A percentile compares a stretch with the other conserved stretches of the same genome.
Evolutionary conservation across 768 basidiomycete species (phyloP).

Genomic region (Exsudoporus frostii): DNA sequence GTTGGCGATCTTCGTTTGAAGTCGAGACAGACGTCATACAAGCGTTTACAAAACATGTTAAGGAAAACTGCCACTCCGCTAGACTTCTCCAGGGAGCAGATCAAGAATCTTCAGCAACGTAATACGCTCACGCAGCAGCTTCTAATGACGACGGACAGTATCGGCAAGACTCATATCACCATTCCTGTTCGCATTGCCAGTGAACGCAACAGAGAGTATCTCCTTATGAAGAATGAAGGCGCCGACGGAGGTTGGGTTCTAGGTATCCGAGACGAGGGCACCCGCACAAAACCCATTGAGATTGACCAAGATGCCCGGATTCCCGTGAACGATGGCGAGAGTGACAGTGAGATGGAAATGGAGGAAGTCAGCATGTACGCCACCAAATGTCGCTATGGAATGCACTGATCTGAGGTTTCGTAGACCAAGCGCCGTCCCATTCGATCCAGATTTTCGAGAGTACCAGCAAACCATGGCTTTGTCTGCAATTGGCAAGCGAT

Average conservation of each 20-base stretch:
- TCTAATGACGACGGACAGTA: slow-evolving; percentile 85
- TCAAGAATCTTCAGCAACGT: slow-evolving; percentile 82
- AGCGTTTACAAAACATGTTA: slow-evolving; percentile 89
- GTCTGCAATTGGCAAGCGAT: slow-evolving; percentile 51
- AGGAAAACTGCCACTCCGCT: slow-evolving; percentile 72
- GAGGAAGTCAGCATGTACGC: slow-evolving; percentile 75
- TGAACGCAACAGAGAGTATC: slow-evolving; percentile 90
- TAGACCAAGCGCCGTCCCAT: slow-evolving; percentile 32
- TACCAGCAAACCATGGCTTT: slow-evolving; percentile 62
- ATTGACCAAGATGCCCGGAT: slow-evolving; percentile 63
- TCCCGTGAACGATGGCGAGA: slow-evolving; percentile 36
- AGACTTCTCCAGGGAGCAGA: slow-evolving; percentile 97
- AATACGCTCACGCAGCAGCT: slow-evolving; percentile 93
- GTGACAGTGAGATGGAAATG: slow-evolving; percentile 67
- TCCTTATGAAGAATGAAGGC: slow-evolving; percentile 91
- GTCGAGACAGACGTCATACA: slow-evolving; percentile 91
- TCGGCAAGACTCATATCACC: slow-evolving; percentile 83
- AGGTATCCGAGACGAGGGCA: slow-evolving; percentile 86
- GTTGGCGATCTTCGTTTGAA: slow-evolving; percentile 93
- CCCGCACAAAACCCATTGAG: slow-evolving; percentile 78
- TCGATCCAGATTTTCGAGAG: slow-evolving; percentile 63
- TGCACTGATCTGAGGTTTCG: slow-evolving; percentile 12
- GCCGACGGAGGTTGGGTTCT: slow-evolving; percentile 91
- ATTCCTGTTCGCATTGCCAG: slow-evolving; percentile 95
- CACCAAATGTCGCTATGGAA: neutral